phyloP scores from a whole-genome alignment of 306 rosid genomes.

The Cajanus cajan region DNA sequence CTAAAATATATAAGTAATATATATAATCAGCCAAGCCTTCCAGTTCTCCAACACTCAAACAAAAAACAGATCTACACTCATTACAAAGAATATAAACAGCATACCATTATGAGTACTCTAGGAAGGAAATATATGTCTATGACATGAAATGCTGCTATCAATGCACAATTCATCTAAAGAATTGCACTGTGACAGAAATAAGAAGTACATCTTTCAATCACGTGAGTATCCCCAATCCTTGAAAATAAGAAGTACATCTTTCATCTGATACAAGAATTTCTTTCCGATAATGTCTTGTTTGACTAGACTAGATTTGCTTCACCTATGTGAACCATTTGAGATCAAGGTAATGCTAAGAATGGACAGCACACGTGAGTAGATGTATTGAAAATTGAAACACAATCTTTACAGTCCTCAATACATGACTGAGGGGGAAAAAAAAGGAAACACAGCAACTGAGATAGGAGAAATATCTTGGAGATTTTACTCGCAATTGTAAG shows the following conservation, averaged over 20 bases:
- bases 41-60: not conserved
- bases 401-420: not conserved
- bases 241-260: not conserved
- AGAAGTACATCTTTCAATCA: not conserved
- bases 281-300: not conserved
- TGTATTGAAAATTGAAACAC: not conserved
- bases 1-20: not conserved
- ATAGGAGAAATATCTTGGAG: not conserved
- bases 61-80: not conserved
- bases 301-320: not conserved
- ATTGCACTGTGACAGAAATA: not conserved
- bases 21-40: not conserved
- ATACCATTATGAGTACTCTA: not conserved
- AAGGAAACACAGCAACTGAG: not conserved
- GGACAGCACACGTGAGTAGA: not conserved
- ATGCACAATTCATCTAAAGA: not conserved
- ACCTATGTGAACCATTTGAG: not conserved
- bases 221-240: not conserved
- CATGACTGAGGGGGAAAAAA: not conserved
- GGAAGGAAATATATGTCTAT: not conserved
- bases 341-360: not conserved
- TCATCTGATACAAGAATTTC: not conserved
- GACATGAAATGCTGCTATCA: not conserved
- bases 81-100: slow-evolving; percentile 2
- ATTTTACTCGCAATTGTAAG: not conserved